phyloP scores from a whole-genome alignment of 345 rosid genomes.

The Gossypium turneri region DNA sequence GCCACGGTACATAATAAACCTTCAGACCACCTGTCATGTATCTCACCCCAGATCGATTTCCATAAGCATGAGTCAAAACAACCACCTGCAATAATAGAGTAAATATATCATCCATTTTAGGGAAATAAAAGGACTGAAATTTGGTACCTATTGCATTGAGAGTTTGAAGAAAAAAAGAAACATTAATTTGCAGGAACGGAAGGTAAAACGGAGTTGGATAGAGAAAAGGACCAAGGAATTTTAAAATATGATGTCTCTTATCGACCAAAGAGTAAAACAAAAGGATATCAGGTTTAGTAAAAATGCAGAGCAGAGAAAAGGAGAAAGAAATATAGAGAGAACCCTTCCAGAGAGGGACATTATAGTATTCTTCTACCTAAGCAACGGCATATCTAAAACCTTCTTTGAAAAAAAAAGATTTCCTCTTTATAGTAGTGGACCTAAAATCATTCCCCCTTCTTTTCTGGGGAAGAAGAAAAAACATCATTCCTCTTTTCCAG shows the following conservation, averaged over 20 bases:
- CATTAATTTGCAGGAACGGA: background rate
- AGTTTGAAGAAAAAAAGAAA: background rate
- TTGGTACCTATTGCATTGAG: background rate
- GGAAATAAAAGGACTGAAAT: background rate
- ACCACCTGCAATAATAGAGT: conserved; percentile 55
- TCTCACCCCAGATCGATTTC: conserved; percentile 79
- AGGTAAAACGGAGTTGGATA: background rate
- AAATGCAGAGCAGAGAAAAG: background rate
- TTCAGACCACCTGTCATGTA: conserved; percentile 89
- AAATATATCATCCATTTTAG: background rate
- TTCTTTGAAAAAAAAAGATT: background rate
- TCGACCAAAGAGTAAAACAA: background rate
- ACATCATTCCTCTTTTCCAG: background rate
- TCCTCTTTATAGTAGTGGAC: too few species aligned
- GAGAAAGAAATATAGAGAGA: background rate
- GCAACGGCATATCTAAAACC: background rate
- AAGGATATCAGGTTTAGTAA: background rate
- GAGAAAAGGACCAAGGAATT: background rate
- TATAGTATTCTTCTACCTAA: background rate
- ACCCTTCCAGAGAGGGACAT: background rate
- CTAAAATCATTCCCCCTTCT: too few species aligned
- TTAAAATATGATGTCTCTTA: background rate
- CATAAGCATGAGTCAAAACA: conserved; percentile 94
- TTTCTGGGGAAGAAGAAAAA: background rate
- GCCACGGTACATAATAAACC: conserved; percentile 90